Evolutionary conservation across 1,284 basidiomycete species (phyloP).

Genomic region (Pseudomicrostroma phylloplanum): DNA sequence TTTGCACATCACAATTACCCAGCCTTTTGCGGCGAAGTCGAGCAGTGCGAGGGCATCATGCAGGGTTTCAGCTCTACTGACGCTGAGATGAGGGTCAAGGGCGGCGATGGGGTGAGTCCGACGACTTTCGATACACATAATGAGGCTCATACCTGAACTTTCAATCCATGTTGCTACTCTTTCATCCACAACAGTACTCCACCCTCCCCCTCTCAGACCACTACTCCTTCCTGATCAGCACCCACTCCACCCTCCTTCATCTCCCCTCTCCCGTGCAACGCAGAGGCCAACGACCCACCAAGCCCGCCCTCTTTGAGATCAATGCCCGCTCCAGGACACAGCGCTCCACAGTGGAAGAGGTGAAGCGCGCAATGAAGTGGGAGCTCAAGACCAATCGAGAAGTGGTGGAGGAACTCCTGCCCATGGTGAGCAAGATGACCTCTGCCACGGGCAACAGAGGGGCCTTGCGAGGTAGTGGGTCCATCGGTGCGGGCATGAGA

Average conservation of each 20-base stretch:
- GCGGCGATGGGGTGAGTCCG: conserved; percentile 60
- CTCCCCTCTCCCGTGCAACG: neutral
- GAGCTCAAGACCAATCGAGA: neutral
- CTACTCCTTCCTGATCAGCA: conserved; percentile 72
- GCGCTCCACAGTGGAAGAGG: neutral
- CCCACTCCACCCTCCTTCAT: neutral
- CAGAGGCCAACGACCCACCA: neutral
- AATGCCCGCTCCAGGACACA: neutral
- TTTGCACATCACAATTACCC: conserved; percentile 92
- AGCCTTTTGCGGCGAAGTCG: conserved; percentile 71
- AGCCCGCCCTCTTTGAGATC: neutral
- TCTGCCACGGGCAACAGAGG: neutral
- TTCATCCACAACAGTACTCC: no score
- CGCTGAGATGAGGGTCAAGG: conserved; percentile 57
- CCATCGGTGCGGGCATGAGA: neutral
- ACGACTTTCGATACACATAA: neutral
- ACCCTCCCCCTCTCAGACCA: conserved; percentile 60
- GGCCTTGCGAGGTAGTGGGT: neutral
- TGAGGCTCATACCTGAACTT: no score
- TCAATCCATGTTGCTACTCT: no score
- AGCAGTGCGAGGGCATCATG: conserved; percentile 65
- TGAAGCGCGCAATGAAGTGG: neutral
- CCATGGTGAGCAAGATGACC: neutral
- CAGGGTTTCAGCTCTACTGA: conserved; percentile 80
- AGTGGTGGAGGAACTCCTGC: neutral